These are phyloP conservation scores for Tolypocladium cylindrosporum DNA, from an alignment of 2,329 filamentous ascomycete genomes.

Conservation along the genomic window DNA sequence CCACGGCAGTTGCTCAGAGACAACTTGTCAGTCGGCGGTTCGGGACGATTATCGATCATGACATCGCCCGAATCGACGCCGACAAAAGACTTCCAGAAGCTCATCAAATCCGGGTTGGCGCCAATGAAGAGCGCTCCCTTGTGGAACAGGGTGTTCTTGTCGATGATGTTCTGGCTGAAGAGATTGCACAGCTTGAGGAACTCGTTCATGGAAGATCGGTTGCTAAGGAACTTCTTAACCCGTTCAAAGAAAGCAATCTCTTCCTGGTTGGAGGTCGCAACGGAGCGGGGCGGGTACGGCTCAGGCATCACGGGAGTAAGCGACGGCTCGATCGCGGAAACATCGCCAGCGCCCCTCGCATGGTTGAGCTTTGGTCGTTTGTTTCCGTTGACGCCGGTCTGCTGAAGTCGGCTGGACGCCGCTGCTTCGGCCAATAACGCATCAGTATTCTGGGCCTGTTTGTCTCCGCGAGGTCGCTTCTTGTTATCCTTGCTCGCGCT, in stretches of 20 bases:
- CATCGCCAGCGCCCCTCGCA: constrained; percentile 48
- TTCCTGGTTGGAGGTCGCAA: constrained; percentile 66
- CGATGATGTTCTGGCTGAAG: constrained; percentile 87
- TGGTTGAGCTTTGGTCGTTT: constrained; percentile 71
- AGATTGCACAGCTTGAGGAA: constrained; percentile 96
- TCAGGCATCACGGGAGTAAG: constrained; percentile 82
- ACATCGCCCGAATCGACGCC: constrained; percentile 68
- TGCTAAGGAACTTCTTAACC: constrained; percentile 91
- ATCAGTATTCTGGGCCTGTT: constrained; percentile 37
- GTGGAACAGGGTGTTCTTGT: constrained; percentile 70
- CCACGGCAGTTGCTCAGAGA: constrained; percentile 91
- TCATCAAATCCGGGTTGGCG: constrained; percentile 78
- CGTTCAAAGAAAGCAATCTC: constrained; percentile 92
- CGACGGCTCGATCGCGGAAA: constrained; percentile 67
- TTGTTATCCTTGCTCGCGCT: constrained; percentile 86
- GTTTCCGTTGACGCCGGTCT: constrained; percentile 25
- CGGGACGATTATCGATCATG: constrained; percentile 67
- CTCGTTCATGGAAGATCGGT: constrained; percentile 86
- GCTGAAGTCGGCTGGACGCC: constrained; percentile 22
- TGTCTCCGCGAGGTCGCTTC: constrained; percentile 63
- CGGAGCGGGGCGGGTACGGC: constrained; percentile 68
- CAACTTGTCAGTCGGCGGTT: constrained; percentile 69
- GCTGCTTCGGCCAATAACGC: constrained; percentile 33
- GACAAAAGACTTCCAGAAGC: constrained; percentile 79
- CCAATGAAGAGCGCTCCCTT: constrained; percentile 82